These are phyloP conservation scores for Biscutella auriculata DNA, from an alignment of 441 rosid species.

Conservation along the genomic window DNA sequence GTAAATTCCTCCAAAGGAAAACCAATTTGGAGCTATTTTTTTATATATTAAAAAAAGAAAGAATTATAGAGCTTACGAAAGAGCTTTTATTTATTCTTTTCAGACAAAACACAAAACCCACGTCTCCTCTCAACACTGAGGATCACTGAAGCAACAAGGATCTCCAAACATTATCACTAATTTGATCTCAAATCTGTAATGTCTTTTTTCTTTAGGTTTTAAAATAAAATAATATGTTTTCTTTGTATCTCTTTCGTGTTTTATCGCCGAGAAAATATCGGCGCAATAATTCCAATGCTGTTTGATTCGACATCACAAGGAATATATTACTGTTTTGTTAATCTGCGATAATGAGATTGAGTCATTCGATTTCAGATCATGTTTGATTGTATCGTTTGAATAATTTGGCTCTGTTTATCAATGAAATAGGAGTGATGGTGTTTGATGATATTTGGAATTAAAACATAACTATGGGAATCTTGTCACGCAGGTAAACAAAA, in stretches of 20 bases:
- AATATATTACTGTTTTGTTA: neutral
- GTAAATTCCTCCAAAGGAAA: neutral
- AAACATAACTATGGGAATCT: constrained; percentile 16
- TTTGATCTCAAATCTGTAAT: constrained; percentile 8
- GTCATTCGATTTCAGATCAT: constrained; percentile 2
- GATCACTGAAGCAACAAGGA: neutral
- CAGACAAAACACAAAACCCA: neutral
- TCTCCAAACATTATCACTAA: neutral
- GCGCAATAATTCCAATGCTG: neutral
- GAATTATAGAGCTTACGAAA: neutral
- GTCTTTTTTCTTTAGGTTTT: neutral
- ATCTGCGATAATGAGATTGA: neutral
- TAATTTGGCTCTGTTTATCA: neutral
- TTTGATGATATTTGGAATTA: constrained; percentile 2
- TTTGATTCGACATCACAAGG: neutral
- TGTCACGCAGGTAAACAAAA: constrained; percentile 20
- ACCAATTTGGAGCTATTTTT: neutral
- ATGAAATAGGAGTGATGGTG: neutral
- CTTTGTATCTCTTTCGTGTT: neutral
- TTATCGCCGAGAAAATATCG: neutral
- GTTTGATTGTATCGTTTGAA: neutral
- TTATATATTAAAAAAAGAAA: neutral
- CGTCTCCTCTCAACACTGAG: neutral
- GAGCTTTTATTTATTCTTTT: neutral
- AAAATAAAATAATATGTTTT: neutral